Base-by-base conservation (phyloP, 2,329 filamentous ascomycete species). In the Incumbomyces lentus region DNA sequence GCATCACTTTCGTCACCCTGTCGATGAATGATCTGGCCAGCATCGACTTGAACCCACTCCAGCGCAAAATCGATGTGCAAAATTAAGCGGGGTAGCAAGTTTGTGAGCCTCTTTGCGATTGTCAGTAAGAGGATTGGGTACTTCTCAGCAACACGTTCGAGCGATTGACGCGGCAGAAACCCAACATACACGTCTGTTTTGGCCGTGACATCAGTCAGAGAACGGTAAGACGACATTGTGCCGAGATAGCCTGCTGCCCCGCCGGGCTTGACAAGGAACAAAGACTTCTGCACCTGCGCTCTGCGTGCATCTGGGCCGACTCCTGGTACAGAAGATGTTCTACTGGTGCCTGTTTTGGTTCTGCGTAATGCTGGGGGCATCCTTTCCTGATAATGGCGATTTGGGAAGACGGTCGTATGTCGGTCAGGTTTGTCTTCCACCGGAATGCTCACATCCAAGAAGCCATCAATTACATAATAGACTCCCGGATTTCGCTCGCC, bases 171-270 rank as follows among this genome's bases (percentile, higher is more conserved):
- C 0, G 92, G 92, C 11, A 98, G 69, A 55, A 98, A 98, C 1
- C 92, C 92, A 12, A 98, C 92, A 59, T 95, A 96, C 2, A 96
- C 92, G 65, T 98, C 92, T 0, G 93, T 98, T 67, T 96, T 96
- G 2, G 92, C 93, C 32, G 90, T 84, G 1, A 98, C 89, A 60
- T 96, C 90, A 16, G 95, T 92, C 61, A 96, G 95, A 0, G 92
- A 98, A 19, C 92, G 75, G 62, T 95, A 95, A 0, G 89, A 95
- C 2, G 92, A 95, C 14, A 98, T 82, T 0, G 88, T 92, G 4
- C 92, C 89, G 29, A 96, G 80, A 58, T 98, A 98, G 0, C 92
- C 93, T 44, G 92, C 90, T 31, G 98, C 75, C 0, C 89, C 89
- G 41, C 92, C 92, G 2, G 92, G 92, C 60, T 95, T 98, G 53